Conservation (phyloP, 1,284 basidiomycete genomes). For the Malassezia globosa region DNA sequence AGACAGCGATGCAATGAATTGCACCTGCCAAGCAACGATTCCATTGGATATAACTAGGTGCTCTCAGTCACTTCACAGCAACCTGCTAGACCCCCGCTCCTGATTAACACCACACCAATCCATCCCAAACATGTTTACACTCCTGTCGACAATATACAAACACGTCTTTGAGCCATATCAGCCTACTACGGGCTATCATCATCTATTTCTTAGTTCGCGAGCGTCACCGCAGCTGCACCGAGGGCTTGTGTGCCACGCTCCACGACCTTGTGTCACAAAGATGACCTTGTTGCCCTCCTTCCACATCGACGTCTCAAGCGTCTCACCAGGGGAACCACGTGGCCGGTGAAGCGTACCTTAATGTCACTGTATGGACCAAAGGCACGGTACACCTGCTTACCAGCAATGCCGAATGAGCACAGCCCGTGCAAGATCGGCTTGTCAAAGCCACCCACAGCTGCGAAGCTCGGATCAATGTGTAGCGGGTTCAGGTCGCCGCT, state of each 20-base stretch:
- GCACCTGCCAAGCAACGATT: too few species aligned
- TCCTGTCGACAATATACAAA: neutral
- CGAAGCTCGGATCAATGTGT: slow-evolving; percentile 86
- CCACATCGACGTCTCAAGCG: slow-evolving; percentile 66
- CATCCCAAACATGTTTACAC: neutral
- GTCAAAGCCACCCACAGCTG: slow-evolving; percentile 85
- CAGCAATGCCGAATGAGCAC: slow-evolving; percentile 84
- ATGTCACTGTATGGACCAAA: slow-evolving; percentile 82
- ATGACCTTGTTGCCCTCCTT: slow-evolving; percentile 84
- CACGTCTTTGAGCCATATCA: too few species aligned
- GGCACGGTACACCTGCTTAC: slow-evolving; percentile 80
- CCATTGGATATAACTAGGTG: too few species aligned
- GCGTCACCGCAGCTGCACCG: slow-evolving; percentile 63
- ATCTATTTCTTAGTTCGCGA: slow-evolving; percentile 43
- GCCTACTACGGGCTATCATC: neutral
- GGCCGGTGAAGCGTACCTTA: slow-evolving; percentile 86
- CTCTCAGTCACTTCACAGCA: too few species aligned
- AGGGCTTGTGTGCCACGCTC: slow-evolving; percentile 62
- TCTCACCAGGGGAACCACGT: slow-evolving; percentile 91
- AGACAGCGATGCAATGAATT: too few species aligned
- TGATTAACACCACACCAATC: too few species aligned
- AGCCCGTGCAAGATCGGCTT: slow-evolving; percentile 65
- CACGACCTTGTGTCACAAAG: slow-evolving; percentile 71
- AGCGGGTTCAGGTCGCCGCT: slow-evolving; percentile 62
- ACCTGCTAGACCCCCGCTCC: too few species aligned